Evolutionary conservation across 441 rosid genomes (phyloP).

Genomic region (Pelargonium hybrid): DNA sequence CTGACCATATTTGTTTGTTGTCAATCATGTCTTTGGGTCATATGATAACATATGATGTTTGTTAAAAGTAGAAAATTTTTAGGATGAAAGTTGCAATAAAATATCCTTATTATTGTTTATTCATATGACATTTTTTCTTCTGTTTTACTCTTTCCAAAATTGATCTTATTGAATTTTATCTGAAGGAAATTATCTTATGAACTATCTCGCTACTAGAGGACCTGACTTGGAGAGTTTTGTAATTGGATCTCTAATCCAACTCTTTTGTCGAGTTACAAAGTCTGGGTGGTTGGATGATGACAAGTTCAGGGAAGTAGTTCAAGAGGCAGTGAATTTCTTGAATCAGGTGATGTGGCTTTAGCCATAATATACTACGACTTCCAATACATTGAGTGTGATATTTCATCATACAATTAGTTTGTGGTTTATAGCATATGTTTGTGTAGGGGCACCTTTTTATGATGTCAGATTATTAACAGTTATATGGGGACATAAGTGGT

Average conservation of each 20-base stretch:
- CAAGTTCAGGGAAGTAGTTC: slow-evolving; percentile 76
- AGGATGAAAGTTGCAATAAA: neutral
- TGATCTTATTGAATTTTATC: slow-evolving; percentile 12
- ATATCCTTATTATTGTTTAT: neutral
- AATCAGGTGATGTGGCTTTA: slow-evolving; percentile 50
- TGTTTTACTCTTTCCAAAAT: neutral
- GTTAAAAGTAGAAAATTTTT: neutral
- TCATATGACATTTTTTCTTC: neutral
- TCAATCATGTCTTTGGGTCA: neutral
- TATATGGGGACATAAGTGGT: neutral
- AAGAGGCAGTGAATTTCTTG: slow-evolving; percentile 78
- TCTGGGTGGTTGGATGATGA: slow-evolving; percentile 99
- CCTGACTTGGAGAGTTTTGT: slow-evolving; percentile 82
- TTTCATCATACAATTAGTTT: neutral
- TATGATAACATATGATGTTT: neutral
- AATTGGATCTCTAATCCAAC: slow-evolving; percentile 70
- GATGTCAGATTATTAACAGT: neutral
- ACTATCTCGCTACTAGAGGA: slow-evolving; percentile 87
- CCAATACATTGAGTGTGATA: neutral
- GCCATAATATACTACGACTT: neutral
- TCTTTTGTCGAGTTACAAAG: slow-evolving; percentile 84
- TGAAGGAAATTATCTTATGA: slow-evolving; percentile 67
- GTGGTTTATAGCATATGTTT: neutral
- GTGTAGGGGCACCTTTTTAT: neutral
- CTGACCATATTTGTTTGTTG: neutral